A percentile compares a stretch with the other conserved stretches of the same genome.
Evolutionary conservation across 2,329 filamentous ascomycete genomes (phyloP).

Genomic region (Sporothrix brasiliensis): DNA sequence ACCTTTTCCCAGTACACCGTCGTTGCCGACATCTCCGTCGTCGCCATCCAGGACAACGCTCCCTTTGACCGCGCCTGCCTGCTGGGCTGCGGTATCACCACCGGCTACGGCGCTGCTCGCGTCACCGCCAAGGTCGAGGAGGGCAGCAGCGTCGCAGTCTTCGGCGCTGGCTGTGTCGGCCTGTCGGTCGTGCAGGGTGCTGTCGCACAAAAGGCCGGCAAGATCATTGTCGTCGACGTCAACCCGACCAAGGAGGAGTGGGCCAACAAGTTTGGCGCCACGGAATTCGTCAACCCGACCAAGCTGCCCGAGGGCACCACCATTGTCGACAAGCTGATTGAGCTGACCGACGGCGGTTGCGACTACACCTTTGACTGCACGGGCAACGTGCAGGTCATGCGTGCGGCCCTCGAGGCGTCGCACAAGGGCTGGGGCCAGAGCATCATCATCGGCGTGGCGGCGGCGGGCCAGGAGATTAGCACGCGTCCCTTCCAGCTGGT

Average conservation of each 20-base stretch:
- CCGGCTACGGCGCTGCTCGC: constrained; percentile 91
- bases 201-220: constrained; percentile 76
- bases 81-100: constrained; percentile 97
- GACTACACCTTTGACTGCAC: constrained; percentile 99
- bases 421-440: constrained; percentile 99
- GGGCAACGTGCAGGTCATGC: constrained; percentile 94
- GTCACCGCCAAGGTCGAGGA: constrained; percentile 92
- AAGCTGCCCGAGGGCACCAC: constrained; percentile 72
- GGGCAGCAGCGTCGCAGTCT: constrained; percentile 86
- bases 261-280: constrained; percentile 92
- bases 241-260: constrained; percentile 91
- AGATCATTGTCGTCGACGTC: constrained; percentile 74
- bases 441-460: constrained; percentile 96
- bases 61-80: constrained; percentile 96
- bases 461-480: constrained; percentile 91
- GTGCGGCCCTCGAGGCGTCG: constrained; percentile 92
- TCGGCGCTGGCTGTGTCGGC: constrained; percentile 94
- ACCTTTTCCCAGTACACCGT: constrained; percentile 99
- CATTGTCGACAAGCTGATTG: constrained; percentile 88
- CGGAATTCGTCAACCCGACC: constrained; percentile 92
- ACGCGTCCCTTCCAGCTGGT: constrained; percentile 96
- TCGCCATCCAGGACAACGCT: constrained; percentile 85
- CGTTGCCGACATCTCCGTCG: constrained; percentile 93
- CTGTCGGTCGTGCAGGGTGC: constrained; percentile 94
- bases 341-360: constrained; percentile 97